Conservation (phyloP, 176 grass and related monocot species). For the Triticum dicoccoides region DNA sequence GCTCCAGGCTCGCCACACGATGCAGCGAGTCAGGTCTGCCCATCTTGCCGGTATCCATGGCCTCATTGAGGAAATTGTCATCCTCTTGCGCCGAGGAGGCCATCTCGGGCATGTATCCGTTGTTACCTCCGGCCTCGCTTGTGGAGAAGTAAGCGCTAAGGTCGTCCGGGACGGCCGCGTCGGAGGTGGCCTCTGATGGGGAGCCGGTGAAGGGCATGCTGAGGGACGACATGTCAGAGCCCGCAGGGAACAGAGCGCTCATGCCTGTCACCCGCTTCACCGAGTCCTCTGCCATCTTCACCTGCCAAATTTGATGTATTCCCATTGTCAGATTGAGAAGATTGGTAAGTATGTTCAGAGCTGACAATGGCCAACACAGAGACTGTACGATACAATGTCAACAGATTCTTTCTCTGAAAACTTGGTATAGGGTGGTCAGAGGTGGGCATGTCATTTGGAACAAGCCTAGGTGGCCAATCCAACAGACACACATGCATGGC, state of each 20-base stretch:
- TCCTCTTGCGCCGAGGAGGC: slow-evolving; percentile 32
- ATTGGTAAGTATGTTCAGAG: not conserved
- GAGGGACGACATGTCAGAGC: slow-evolving; percentile 57
- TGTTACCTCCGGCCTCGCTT: slow-evolving; percentile 18
- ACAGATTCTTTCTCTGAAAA: not conserved
- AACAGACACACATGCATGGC: not conserved
- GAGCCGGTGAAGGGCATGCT: slow-evolving; percentile 53
- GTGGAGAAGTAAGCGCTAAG: slow-evolving; percentile 45
- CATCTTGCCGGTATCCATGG: slow-evolving; percentile 38
- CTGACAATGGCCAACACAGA: not conserved
- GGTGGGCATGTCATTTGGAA: not conserved
- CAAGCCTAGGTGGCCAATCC: not conserved
- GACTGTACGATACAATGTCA: not conserved
- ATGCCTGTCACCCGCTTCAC: slow-evolving; percentile 75
- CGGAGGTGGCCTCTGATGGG: slow-evolving; percentile 53
- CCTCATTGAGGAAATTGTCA: slow-evolving; percentile 13
- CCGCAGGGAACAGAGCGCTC: slow-evolving; percentile 33
- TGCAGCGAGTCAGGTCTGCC: slow-evolving; percentile 40
- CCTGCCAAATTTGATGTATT: slow-evolving; percentile 39
- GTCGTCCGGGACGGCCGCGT: slow-evolving; percentile 50
- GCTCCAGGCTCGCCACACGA: slow-evolving; percentile 68
- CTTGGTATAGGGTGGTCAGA: not conserved
- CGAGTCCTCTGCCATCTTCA: slow-evolving; percentile 87
- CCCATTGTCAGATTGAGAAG: too few species aligned
- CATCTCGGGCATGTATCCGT: slow-evolving; percentile 34